Percentiles rank a stretch among this genome's conserved stretches.
Evolutionary conservation across 257 asterid species (phyloP).

Genomic region (Fraxinus anomala): DNA sequence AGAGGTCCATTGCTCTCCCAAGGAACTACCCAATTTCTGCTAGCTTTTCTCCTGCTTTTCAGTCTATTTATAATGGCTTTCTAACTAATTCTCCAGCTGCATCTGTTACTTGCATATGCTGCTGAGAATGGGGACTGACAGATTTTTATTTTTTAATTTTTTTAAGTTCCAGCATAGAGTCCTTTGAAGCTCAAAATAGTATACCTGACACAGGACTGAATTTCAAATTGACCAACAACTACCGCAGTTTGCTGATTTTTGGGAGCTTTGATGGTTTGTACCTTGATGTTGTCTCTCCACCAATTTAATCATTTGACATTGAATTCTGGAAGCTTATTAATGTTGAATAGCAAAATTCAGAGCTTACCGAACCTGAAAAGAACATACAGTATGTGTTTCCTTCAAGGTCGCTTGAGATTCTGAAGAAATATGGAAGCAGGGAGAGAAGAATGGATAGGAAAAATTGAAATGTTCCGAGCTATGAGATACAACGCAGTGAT

Average conservation of each 20-base stretch:
- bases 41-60: no score
- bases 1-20: no score
- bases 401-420: conserved; percentile 43
- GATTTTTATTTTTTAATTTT: not conserved
- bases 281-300: conserved; percentile 29
- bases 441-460: conserved; percentile 39
- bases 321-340: not conserved
- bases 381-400: conserved; percentile 24
- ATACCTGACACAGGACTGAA: not conserved
- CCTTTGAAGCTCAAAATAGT: not conserved
- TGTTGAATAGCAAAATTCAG: conserved; percentile 10
- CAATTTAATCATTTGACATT: conserved; percentile 21
- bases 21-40: no score
- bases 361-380: conserved; percentile 20
- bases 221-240: conserved; percentile 16
- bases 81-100: no score
- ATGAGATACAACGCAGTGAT: not conserved
- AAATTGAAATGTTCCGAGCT: conserved; percentile 12
- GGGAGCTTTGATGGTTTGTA: conserved; percentile 24
- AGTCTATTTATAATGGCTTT: no score
- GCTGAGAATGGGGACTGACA: conserved; percentile 23
- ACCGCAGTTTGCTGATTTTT: conserved; percentile 20
- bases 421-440: conserved; percentile 45
- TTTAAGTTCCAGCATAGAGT: not conserved
- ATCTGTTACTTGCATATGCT: conserved; percentile 15